A percentile compares a stretch with the other conserved stretches of the same genome.
These are phyloP conservation scores for Penicillium canariense DNA, from an alignment of 495 filamentous ascomycete species.

Conservation along the genomic window DNA sequence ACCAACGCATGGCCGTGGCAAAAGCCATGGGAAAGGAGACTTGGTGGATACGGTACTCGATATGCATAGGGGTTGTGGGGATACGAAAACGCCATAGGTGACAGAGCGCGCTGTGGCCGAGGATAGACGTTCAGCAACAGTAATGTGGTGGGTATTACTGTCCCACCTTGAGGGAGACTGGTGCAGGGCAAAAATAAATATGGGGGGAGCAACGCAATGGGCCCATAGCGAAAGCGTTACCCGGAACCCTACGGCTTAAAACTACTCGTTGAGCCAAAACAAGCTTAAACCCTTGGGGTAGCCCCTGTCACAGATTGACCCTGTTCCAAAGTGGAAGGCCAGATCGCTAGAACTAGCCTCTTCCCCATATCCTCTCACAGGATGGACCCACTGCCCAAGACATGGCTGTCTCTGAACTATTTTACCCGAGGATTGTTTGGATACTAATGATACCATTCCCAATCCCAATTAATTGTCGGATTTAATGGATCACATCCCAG, in stretches of 20 bases:
- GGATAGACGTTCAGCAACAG: neutral
- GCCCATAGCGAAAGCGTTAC: neutral
- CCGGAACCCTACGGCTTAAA: neutral
- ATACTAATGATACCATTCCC: neutral
- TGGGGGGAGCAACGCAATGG: neutral
- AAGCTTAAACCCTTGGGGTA: neutral
- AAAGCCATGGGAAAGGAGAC: neutral
- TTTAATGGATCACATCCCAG: too few species aligned
- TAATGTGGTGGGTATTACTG: neutral
- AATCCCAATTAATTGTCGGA: too few species aligned
- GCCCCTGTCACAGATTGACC: neutral
- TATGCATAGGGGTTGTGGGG: neutral
- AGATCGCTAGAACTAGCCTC: neutral
- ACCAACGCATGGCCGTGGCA: neutral
- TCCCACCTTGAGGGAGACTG: neutral
- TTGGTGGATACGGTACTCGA: neutral
- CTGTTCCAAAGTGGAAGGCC: neutral
- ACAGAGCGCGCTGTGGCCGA: neutral
- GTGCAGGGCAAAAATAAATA: neutral
- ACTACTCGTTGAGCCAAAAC: neutral
- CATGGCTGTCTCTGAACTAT: neutral
- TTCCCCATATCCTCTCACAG: neutral
- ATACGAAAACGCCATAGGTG: neutral
- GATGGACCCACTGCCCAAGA: neutral
- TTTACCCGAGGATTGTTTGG: neutral